These are phyloP conservation scores for Debaryomyces sp. DNA, from an alignment of 1,139 yeast species.

Conservation along the genomic window DNA sequence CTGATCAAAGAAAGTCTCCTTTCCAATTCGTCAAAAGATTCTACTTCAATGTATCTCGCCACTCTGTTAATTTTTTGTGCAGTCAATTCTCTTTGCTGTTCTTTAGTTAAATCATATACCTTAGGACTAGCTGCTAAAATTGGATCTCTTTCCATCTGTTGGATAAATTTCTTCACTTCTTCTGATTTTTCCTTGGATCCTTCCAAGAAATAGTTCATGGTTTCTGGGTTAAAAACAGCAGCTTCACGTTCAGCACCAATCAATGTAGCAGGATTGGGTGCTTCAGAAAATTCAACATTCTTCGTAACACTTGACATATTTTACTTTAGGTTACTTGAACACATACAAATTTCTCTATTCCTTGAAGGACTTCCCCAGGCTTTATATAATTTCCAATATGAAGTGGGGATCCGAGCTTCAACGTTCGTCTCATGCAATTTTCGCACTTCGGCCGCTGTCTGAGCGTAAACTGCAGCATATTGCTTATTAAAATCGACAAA, in stretches of 20 bases:
- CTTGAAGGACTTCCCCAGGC: neutral
- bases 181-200: conserved; percentile 41
- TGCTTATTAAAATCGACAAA: neutral
- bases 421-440: neutral
- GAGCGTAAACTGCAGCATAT: neutral
- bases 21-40: conserved; percentile 37
- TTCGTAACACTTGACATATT: conserved; percentile 10
- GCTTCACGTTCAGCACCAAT: conserved; percentile 39
- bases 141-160: conserved; percentile 55
- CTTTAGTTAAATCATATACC: conserved; percentile 43
- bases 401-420: neutral
- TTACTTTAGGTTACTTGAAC: neutral
- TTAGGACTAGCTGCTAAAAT: conserved; percentile 39
- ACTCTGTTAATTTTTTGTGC: conserved; percentile 47
- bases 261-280: conserved; percentile 41
- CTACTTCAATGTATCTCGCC: conserved; percentile 47
- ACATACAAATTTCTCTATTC: too few species aligned
- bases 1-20: conserved; percentile 44
- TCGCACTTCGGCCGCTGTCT: neutral
- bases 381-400: neutral
- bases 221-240: conserved; percentile 40
- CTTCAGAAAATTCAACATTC: conserved; percentile 12
- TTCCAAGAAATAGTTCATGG: conserved; percentile 52
- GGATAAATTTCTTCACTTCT: conserved; percentile 35
- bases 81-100: conserved; percentile 46